Base-by-base conservation (phyloP, 306 rosid species). In the Cucurbita ficifolia region DNA sequence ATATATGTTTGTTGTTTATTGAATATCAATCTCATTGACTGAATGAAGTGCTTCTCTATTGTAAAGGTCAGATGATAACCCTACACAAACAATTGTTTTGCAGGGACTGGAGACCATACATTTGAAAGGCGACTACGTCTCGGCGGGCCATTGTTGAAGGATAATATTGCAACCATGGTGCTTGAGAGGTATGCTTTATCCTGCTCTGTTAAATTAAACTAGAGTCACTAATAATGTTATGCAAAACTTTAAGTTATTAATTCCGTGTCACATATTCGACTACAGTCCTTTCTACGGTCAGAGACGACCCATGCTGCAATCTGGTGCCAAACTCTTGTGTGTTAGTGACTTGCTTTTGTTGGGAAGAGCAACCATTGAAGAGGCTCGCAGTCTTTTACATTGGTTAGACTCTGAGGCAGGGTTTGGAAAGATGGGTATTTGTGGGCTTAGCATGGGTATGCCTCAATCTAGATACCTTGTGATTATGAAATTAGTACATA, bases 371-470 rank as follows among this genome's bases (percentile, higher is more conserved):
- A 90, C 98, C 79, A 90, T 94, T 72, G 96, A 89, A 85, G 98
- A 94, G 89, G 85, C 96, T 35, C 94, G 96, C 39, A 75, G 97
- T 84, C 97, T 94, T 81, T 84, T 94, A 76, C 81, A 90, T 77
- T 94, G 97, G 98, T 74, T 90, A 80, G 98, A 94, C 85, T 72
- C 77, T 60, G 97, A 89, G 78, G 97, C 78, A 70, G 97, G 96
- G 58, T 90, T 87, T 53, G 96, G 98, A 76, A 94, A 89, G 87
- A 90, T 87, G 92, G 98, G 97, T 79, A 86, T 94, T 84, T 94
- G 98, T 79, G 98, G 98, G 75, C 97, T 94, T 80, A 94, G 98
- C 78, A 94, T 90, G 97, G 98, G 98, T 90, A 89, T 82, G 96
- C 67, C 72, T 81, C 53, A 52, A 53, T 81, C 59, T 70, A 49